phyloP scores from a whole-genome alignment of 176 grass and related monocot species.

The Cenchrus fungigraminus region DNA sequence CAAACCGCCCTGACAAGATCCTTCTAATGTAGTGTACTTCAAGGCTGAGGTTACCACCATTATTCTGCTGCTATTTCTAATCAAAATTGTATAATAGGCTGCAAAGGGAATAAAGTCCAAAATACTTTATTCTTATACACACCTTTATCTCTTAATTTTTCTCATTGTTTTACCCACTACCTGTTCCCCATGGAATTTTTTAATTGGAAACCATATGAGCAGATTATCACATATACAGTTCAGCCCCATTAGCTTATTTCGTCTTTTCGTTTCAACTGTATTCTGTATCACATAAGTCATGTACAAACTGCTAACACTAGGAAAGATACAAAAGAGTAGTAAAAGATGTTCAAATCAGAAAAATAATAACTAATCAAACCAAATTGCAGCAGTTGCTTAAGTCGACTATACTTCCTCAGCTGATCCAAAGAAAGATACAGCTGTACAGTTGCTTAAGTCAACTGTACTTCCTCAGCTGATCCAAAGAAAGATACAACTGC shows the following conservation, averaged over 20 bases:
- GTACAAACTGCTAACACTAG: not conserved
- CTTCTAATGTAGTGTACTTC: no score
- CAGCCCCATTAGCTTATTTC: not conserved
- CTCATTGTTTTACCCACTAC: no score
- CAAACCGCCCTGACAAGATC: no score
- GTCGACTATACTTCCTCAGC: not conserved
- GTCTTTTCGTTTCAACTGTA: slow-evolving; percentile 8
- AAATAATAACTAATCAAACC: not conserved
- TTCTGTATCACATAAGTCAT: not conserved
- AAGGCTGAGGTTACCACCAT: no score
- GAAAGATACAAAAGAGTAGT: not conserved
- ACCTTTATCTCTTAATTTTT: no score
- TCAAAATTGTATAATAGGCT: no score
- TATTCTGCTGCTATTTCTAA: no score
- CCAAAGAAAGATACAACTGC: not conserved
- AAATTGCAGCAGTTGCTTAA: not conserved
- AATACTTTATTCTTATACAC: no score
- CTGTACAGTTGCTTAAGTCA: not conserved
- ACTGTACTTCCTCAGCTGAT: slow-evolving; percentile 8
- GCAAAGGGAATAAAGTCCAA: no score
- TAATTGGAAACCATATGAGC: no score
- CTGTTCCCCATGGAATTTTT: no score
- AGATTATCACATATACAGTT: no score
- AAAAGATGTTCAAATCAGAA: not conserved
- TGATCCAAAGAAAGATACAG: not conserved